A percentile compares a stretch with the other conserved stretches of the same genome.
phyloP scores from a whole-genome alignment of 805 yeast species.

The Komagataella phaffii region DNA sequence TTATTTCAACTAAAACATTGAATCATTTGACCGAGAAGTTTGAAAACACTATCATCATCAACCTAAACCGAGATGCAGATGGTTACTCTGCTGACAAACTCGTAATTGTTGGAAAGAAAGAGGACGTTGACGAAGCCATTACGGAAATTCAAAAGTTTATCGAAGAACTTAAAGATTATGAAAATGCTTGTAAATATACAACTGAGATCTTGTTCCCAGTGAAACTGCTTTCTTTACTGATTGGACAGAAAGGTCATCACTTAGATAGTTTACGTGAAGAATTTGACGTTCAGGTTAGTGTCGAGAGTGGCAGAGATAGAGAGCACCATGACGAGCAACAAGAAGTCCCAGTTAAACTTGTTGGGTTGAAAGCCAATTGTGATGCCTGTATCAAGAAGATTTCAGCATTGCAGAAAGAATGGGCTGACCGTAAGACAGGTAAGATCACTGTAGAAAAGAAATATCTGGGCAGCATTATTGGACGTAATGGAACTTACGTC shows the following conservation, averaged over 20 bases:
- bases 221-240: conserved; percentile 58
- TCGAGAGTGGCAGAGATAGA: conserved; percentile 38
- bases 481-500: conserved; percentile 69
- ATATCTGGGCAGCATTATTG: conserved; percentile 73
- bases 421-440: conserved; percentile 70
- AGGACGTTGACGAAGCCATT: conserved; percentile 42
- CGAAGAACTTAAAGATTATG: conserved; percentile 28
- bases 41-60: conserved; percentile 25
- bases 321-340: conserved; percentile 10
- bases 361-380: conserved; percentile 71
- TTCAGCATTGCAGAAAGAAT: conserved; percentile 44
- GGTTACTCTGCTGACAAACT: conserved; percentile 36
- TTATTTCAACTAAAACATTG: conserved; percentile 15
- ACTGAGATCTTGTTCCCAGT: conserved; percentile 50
- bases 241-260: conserved; percentile 81
- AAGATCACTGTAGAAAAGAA: conserved; percentile 60
- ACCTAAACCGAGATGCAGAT: conserved; percentile 29
- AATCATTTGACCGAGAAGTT: conserved; percentile 10
- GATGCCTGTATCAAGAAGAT: conserved; percentile 57
- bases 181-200: conserved; percentile 23
- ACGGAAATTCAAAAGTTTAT: conserved; percentile 39
- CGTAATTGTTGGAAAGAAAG: conserved; percentile 54
- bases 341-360: conserved; percentile 39
- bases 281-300: conserved; percentile 65
- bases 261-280: conserved; percentile 57